A percentile compares a stretch with the other conserved stretches of the same genome.
These are phyloP conservation scores for Trichoderma orchidacearum DNA, from an alignment of 495 filamentous ascomycete species.

Conservation along the genomic window DNA sequence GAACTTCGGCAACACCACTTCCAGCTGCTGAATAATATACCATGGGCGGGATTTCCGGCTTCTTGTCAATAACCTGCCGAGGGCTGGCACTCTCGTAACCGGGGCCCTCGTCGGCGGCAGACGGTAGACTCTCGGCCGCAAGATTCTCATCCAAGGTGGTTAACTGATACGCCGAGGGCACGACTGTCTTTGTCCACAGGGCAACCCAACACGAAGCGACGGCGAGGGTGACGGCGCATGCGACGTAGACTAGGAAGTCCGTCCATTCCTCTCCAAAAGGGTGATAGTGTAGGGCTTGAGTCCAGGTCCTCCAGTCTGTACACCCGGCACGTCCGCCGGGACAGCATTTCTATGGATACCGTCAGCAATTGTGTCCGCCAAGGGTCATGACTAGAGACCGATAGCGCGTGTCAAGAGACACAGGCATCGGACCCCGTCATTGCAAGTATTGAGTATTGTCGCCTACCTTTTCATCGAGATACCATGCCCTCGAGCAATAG, in stretches of 20 bases:
- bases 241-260: slow-evolving; percentile 64
- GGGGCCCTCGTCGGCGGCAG: slow-evolving; percentile 21
- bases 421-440: background rate
- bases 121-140: slow-evolving; percentile 26
- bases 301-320: slow-evolving; percentile 65
- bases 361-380: background rate
- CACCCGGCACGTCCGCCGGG: slow-evolving; percentile 42
- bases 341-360: slow-evolving; percentile 48
- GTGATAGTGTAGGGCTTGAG: slow-evolving; percentile 41
- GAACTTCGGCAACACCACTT: slow-evolving; percentile 93
- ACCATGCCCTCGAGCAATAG: slow-evolving; percentile 63
- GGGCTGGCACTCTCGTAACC: slow-evolving; percentile 25
- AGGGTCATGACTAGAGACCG: background rate
- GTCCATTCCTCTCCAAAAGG: slow-evolving; percentile 45
- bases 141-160: slow-evolving; percentile 75
- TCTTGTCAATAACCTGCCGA: slow-evolving; percentile 9
- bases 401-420: too few relatives aligned
- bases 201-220: slow-evolving; percentile 64
- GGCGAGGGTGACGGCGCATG: slow-evolving; percentile 59
- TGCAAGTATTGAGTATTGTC: background rate
- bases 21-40: slow-evolving; percentile 93
- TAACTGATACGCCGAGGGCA: slow-evolving; percentile 75
- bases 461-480: slow-evolving; percentile 49
- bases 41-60: slow-evolving; percentile 47
- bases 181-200: slow-evolving; percentile 76